Percentiles rank a stretch among this genome's conserved stretches.
These are phyloP conservation scores for Pichia sorboxylosa DNA, from an alignment of 1,139 yeast species.

Conservation along the genomic window DNA sequence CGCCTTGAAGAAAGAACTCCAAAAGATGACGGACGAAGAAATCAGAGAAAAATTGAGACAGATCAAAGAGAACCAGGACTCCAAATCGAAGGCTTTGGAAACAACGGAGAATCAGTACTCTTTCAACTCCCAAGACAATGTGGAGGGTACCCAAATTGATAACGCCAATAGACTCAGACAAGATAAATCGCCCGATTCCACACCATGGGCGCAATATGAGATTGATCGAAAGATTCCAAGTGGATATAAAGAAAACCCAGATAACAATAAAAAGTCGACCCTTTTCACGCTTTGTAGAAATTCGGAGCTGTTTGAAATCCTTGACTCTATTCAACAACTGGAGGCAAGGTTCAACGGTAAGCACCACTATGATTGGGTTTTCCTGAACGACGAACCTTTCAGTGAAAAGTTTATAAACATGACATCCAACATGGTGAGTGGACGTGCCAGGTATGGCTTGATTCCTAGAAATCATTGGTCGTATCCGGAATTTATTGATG, in stretches of 20 bases:
- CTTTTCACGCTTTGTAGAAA: slow-evolving; percentile 47
- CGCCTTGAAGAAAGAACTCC: slow-evolving; percentile 1
- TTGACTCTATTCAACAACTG: slow-evolving; percentile 36
- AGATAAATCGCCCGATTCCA: slow-evolving; percentile 15
- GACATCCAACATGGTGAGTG: slow-evolving; percentile 40
- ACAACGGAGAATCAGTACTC: no score
- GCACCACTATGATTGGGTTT: slow-evolving; percentile 49
- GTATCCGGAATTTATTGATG: slow-evolving; percentile 57
- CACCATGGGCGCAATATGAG: slow-evolving; percentile 11
- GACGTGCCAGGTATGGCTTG: slow-evolving; percentile 48
- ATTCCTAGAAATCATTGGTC: slow-evolving; percentile 64
- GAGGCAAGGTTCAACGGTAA: slow-evolving; percentile 43
- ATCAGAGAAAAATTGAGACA: slow-evolving; percentile 9
- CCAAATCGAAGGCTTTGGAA: no score
- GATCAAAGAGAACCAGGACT: slow-evolving; percentile 7
- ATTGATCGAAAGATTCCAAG: slow-evolving; percentile 8
- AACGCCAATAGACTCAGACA: slow-evolving; percentile 14
- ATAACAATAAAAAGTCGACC: slow-evolving; percentile 32
- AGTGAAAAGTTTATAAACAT: slow-evolving; percentile 33
- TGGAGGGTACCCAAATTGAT: slow-evolving; percentile 16
- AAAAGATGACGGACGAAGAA: slow-evolving; percentile 12
- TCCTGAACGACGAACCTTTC: slow-evolving; percentile 44
- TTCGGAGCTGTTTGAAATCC: slow-evolving; percentile 33
- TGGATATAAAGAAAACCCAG: not conserved
- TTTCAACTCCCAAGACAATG: no score